A percentile compares a stretch with the other conserved stretches of the same genome.
Evolutionary conservation across 768 basidiomycete genomes (phyloP).

Genomic region (Phaeotremella fagi): DNA sequence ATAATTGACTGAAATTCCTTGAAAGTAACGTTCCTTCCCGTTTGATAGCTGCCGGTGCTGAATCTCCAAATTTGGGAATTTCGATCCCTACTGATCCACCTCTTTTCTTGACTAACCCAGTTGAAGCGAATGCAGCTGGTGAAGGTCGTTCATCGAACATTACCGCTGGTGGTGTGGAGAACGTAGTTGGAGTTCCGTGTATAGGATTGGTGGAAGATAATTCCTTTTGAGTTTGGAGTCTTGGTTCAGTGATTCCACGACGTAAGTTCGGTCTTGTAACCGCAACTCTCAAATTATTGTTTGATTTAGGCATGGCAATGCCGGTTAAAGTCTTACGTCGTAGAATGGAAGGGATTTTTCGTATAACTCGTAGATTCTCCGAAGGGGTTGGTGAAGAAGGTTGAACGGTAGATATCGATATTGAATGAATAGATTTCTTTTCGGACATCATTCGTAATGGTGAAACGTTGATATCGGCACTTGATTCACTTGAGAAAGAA

Average conservation of each 20-base stretch:
- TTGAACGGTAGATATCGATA: background rate
- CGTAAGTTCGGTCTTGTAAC: slow-evolving; percentile 24
- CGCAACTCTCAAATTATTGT: background rate
- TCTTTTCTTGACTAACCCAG: slow-evolving; percentile 50
- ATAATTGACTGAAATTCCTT: slow-evolving; percentile 4
- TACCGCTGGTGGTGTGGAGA: slow-evolving; percentile 23
- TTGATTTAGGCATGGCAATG: background rate
- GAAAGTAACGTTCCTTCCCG: slow-evolving; percentile 9
- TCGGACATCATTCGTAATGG: slow-evolving; percentile 4
- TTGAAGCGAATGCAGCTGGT: slow-evolving; percentile 50
- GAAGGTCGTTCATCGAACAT: slow-evolving; percentile 41
- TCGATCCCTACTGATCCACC: slow-evolving; percentile 21
- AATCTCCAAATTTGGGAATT: slow-evolving; percentile 26
- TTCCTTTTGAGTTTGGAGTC: background rate
- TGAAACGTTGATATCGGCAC: slow-evolving; percentile 17
- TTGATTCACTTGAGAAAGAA: slow-evolving; percentile 23
- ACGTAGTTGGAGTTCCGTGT: slow-evolving; percentile 4
- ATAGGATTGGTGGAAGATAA: background rate
- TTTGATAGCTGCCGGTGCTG: slow-evolving; percentile 14
- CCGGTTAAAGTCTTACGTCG: background rate
- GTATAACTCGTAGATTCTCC: background rate
- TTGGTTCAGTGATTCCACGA: slow-evolving; percentile 40
- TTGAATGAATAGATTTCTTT: background rate
- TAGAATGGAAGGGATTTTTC: background rate
- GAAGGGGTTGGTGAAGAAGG: background rate